Evolutionary conservation across 2,329 filamentous ascomycete species (phyloP).

Genomic region (Sporothrix dimorphospora): DNA sequence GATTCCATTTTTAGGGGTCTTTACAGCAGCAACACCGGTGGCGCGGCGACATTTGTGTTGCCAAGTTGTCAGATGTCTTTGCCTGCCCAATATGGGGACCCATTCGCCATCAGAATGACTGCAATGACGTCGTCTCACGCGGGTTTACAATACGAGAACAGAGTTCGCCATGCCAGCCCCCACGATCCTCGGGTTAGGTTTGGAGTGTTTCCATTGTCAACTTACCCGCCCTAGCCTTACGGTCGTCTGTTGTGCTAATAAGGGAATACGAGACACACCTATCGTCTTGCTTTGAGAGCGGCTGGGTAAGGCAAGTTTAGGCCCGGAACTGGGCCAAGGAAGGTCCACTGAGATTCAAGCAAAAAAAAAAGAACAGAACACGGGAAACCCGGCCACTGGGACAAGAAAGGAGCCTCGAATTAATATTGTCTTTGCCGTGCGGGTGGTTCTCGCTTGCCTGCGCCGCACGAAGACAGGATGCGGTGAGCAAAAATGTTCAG

Average conservation of each 20-base stretch:
- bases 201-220: background rate
- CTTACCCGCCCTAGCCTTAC: background rate
- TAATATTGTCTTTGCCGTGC: slow-evolving; percentile 7
- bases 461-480: background rate
- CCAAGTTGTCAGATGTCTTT: background rate
- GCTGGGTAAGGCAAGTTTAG: background rate
- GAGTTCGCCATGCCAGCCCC: background rate
- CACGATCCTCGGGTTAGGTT: slow-evolving; percentile 15
- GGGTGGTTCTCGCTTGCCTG: background rate
- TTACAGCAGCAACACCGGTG: background rate
- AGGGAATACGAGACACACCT: slow-evolving; percentile 6
- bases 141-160: background rate
- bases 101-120: background rate
- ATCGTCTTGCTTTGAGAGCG: background rate
- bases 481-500: background rate
- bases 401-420: background rate
- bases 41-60: no score
- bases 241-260: background rate
- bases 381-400: slow-evolving; percentile 9
- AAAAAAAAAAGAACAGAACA: background rate
- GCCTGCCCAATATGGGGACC: background rate
- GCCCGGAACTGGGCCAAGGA: background rate
- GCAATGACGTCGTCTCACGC: slow-evolving; percentile 6
- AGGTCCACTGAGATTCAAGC: background rate
- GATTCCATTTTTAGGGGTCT: slow-evolving; percentile 2